phyloP scores from a whole-genome alignment of 2,329 filamentous ascomycete genomes.

The Colletotrichum destructivum region DNA sequence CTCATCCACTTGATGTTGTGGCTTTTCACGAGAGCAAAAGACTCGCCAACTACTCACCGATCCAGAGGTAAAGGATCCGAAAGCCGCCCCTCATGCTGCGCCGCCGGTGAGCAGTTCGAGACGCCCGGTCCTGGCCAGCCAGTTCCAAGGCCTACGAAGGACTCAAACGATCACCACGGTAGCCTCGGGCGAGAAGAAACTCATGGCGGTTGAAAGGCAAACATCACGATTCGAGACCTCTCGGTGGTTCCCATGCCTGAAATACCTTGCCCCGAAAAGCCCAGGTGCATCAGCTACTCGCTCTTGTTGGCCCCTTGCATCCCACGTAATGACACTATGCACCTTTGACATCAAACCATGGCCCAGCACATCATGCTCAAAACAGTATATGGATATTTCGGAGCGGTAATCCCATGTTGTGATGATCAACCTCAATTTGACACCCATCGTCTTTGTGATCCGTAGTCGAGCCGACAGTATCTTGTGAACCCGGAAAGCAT shows the following conservation, averaged over 20 bases:
- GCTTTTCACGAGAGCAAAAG: too few species aligned
- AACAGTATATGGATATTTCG: too few species aligned
- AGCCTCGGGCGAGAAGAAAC: background rate
- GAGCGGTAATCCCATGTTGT: too few species aligned
- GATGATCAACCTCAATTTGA: too few species aligned
- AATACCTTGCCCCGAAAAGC: background rate
- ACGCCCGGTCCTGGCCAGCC: background rate
- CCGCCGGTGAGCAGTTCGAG: constrained; percentile 9
- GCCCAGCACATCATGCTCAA: background rate
- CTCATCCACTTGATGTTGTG: background rate
- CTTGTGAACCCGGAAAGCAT: too few species aligned
- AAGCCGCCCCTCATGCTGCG: background rate
- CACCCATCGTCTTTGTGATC: too few species aligned
- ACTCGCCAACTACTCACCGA: background rate
- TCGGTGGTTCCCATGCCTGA: background rate
- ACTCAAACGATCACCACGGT: background rate
- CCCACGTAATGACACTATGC: background rate
- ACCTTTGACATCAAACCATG: background rate
- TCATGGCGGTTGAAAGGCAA: too few species aligned
- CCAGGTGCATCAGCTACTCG: background rate
- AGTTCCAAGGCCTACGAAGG: background rate
- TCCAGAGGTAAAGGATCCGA: background rate
- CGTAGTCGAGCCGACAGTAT: too few species aligned
- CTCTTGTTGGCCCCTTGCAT: background rate
- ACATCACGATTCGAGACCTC: background rate